These are phyloP conservation scores for Firmiana major DNA, from an alignment of 345 rosid genomes.

Conservation along the genomic window DNA sequence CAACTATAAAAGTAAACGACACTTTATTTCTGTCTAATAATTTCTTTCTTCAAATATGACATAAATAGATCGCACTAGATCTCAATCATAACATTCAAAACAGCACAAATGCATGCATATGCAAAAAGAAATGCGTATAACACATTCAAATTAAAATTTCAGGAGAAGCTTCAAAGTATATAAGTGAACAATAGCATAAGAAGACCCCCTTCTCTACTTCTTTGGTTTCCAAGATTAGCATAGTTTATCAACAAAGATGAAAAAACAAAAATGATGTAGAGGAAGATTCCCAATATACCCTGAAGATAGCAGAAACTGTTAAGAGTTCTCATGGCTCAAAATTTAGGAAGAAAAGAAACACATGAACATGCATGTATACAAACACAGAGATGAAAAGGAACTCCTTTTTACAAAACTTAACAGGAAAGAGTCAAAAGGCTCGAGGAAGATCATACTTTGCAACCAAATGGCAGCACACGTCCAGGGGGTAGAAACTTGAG, in stretches of 20 bases:
- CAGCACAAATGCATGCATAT: background rate
- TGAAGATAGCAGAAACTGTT: background rate
- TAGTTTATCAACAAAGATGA: background rate
- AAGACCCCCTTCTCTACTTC: no score
- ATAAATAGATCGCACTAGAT: background rate
- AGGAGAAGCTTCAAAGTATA: background rate
- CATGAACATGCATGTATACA: background rate
- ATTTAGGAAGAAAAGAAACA: slow-evolving; percentile 3
- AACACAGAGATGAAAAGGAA: background rate
- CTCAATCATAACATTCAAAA: background rate
- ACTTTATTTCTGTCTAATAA: background rate
- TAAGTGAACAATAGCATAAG: background rate
- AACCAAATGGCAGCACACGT: slow-evolving; percentile 85
- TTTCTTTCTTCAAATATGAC: background rate
- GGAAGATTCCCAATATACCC: background rate
- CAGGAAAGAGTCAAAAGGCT: background rate
- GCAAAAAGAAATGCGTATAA: no score
- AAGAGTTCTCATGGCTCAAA: background rate
- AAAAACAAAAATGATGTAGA: background rate
- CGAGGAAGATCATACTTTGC: slow-evolving; percentile 56
- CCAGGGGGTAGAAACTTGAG: slow-evolving; percentile 70
- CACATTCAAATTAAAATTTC: background rate
- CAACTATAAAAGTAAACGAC: background rate
- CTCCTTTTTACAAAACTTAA: background rate
- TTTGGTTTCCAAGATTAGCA: no score